A percentile compares a stretch with the other conserved stretches of the same genome.
These are phyloP conservation scores for Teunomyces tritomae DNA, from an alignment of 805 yeast genomes.

Conservation along the genomic window DNA sequence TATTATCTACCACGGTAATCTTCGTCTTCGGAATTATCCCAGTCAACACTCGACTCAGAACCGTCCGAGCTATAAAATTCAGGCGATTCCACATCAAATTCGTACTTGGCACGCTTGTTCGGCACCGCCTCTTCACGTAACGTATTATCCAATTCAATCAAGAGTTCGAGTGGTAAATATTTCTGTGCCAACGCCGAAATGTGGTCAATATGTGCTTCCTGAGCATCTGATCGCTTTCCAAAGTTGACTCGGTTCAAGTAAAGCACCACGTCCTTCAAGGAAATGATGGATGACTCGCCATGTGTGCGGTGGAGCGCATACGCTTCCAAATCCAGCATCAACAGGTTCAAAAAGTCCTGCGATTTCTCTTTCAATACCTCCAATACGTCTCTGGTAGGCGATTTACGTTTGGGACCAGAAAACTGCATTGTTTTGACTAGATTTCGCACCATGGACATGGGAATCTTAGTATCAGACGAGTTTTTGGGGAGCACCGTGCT, in stretches of 20 bases:
- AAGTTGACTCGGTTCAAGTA: slow-evolving; percentile 31
- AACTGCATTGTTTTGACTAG: slow-evolving; percentile 1
- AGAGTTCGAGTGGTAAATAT: slow-evolving; percentile 35
- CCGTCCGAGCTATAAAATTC: not conserved
- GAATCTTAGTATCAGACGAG: not conserved
- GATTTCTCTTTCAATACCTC: slow-evolving; percentile 27
- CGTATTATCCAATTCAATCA: slow-evolving; percentile 31
- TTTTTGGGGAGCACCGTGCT: not conserved
- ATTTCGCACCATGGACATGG: not conserved
- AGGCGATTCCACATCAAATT: not conserved
- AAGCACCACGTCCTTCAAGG: slow-evolving; percentile 34
- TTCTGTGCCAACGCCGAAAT: slow-evolving; percentile 32
- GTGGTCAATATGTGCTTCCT: slow-evolving; percentile 15
- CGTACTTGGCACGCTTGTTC: not conserved
- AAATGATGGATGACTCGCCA: slow-evolving; percentile 24
- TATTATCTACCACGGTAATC: not conserved
- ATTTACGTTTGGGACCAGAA: slow-evolving; percentile 3
- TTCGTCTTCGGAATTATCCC: not conserved
- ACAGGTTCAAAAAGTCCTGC: slow-evolving; percentile 25
- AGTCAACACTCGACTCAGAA: not conserved
- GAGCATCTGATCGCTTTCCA: slow-evolving; percentile 7
- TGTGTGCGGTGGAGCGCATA: slow-evolving; percentile 29
- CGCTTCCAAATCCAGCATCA: slow-evolving; percentile 34
- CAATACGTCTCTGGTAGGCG: slow-evolving; percentile 12
- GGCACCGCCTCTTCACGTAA: slow-evolving; percentile 8